phyloP scores from a whole-genome alignment of 2,329 filamentous ascomycete species.

The Cryphonectria nitschkei region DNA sequence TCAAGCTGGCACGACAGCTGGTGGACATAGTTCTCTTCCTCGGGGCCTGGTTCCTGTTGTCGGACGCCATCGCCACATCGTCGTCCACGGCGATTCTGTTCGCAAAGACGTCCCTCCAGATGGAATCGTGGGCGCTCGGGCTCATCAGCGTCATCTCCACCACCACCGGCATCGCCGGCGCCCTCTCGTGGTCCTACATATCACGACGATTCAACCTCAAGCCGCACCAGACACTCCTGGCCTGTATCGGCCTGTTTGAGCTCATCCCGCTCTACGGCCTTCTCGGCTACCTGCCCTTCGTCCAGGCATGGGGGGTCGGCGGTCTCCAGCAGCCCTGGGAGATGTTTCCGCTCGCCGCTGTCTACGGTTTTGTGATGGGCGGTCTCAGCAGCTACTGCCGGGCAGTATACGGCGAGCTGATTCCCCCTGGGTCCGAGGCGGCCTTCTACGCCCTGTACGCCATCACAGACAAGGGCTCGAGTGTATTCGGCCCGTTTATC shows the following conservation, averaged over 20 bases:
- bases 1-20: constrained; percentile 72
- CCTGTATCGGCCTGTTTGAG: constrained; percentile 90
- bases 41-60: constrained; percentile 90
- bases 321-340: constrained; percentile 96
- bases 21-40: constrained; percentile 79
- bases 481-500: constrained; percentile 90
- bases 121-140: constrained; percentile 85
- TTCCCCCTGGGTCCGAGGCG: constrained; percentile 91
- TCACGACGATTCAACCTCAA: constrained; percentile 70
- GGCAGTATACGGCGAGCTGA: constrained; percentile 88
- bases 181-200: constrained; percentile 85
- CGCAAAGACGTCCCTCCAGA: constrained; percentile 88
- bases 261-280: constrained; percentile 91
- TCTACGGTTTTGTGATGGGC: constrained; percentile 94
- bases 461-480: constrained; percentile 95
- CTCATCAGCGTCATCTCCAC: constrained; percentile 95
- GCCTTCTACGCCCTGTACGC: constrained; percentile 97
- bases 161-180: constrained; percentile 79
- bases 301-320: constrained; percentile 73
- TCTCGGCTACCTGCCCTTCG: constrained; percentile 80
- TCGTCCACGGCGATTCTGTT: constrained; percentile 94
- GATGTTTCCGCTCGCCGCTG: constrained; percentile 88
- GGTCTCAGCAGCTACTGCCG: constrained; percentile 91
- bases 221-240: constrained; percentile 86
- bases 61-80: constrained; percentile 91